Base-by-base conservation (phyloP, 495 filamentous ascomycete species). In the Penicillium odoratum region DNA sequence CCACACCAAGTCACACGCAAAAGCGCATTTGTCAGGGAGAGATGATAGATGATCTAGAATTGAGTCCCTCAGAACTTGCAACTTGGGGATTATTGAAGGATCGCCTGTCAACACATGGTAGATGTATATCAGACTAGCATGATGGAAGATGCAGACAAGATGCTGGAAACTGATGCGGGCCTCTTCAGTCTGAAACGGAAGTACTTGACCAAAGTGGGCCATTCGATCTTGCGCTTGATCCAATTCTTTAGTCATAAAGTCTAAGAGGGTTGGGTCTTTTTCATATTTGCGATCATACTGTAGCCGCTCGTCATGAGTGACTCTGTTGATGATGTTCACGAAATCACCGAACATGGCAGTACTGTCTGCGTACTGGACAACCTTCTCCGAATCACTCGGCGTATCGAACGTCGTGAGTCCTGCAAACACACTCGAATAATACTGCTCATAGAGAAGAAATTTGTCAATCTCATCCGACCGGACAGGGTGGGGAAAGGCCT, bases 381-480 rank as follows among this genome's bases (percentile, higher is more conserved):
- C 57, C 26, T 36, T 21, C 0, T 44, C n/a, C 30, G 57, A 34
- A 0, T 57, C 61, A 42, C 55, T 42, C 1, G 40, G 15, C 3
- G 44, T 31, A 26, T 66, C 61, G 25, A 69, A 66, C 34, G 54
- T 62, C 4, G 57, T 69, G 7, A 69, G 54, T 1, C 59, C 59
- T 21, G 58, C 63, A 50, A 66, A 64, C 3, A 66, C 61, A 42
- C 54, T 60, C 1, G 56, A 44, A n/a, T 58, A 66, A 29, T 69
- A 69, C 8, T 64, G 61, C 46, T 69, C 64, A 45, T 69, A 66
- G 30, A 60, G 49, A 26, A 69, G 55, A 47, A 69, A 69, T 10
- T 43, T 50, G 30, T 66, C 63, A 1, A 58, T 56, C 28, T 40
- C 26, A 16, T 55, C 40, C 13, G 54, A 26, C 9, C 58, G 40